Evolutionary conservation across 441 rosid genomes (phyloP), one percentile per base, ranked within the genome.

Genomic region (Pelargonium fulgidum): DNA sequence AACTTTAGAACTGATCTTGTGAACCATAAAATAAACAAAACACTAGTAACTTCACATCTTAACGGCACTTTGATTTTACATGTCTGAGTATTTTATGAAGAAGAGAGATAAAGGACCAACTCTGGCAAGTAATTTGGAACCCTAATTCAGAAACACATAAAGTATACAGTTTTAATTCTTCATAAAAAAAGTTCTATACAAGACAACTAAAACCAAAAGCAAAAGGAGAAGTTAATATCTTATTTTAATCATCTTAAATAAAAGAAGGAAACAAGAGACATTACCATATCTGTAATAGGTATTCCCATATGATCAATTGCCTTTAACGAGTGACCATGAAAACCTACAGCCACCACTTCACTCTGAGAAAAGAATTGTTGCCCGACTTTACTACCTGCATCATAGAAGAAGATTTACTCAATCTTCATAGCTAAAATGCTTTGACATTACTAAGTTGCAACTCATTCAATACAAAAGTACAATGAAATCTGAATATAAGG

Each of bases 261-360:
- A 24, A 13, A n/a, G 24, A 45, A 26, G 42, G n/a, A 4, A 64
- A 41, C 13, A 11, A 42, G 22, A 66, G 56, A 67, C 39, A 62
- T n/a, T 77, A 84, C 87, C 79, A 65, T 48, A 68, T 76, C 70
- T 24, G 36, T 68, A 58, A 70, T 63, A 66, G 39, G 13, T 26
- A 42, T 59, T 44, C 65, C 70, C 58, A 68, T 48, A 59, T 59
- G 67, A 76, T 84, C 84, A 68, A 73, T 73, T 73, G 80, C 85
- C 59, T 64, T 74, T 73, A 66, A 17, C 80, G 78, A 73, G 26
- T 61, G 75, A 48, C 78, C 71, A 64, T 47, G 78, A 74, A 84
- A 75, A 54, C 84, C 87, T 22, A 74, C 44, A 6, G 77, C 82
- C 47, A 74, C 76, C 80, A 84, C 75, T 68, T 84, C 84, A 67